Percentiles rank a stretch among this genome's conserved stretches.
These are phyloP conservation scores for Sporothrix brasiliensis DNA, from an alignment of 2,329 filamentous ascomycete species.

Conservation along the genomic window DNA sequence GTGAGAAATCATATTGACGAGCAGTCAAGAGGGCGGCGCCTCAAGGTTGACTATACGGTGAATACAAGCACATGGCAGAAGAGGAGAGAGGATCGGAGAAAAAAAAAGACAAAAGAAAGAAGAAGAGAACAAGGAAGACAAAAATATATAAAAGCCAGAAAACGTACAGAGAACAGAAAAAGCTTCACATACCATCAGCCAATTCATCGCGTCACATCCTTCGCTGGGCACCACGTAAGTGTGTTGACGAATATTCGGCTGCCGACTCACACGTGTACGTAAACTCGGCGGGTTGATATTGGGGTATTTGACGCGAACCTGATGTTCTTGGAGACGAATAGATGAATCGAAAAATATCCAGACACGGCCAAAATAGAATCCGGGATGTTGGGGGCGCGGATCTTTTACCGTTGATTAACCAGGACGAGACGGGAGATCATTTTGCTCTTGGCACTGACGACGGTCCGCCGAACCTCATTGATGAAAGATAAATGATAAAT, in stretches of 20 bases:
- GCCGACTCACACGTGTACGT: too few relatives aligned
- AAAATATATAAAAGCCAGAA: not conserved
- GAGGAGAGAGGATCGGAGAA: not conserved
- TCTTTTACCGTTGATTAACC: not conserved
- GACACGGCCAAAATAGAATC: conserved; percentile 8
- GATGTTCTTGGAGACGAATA: not conserved
- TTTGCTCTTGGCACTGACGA: too few relatives aligned
- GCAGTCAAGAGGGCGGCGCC: not conserved
- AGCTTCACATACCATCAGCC: not conserved
- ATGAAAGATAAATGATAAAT: not conserved
- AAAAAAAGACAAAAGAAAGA: not conserved
- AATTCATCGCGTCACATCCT: not conserved
- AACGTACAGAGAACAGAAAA: not conserved
- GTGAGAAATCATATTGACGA: not conserved
- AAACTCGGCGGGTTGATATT: not conserved
- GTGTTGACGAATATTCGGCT: not conserved
- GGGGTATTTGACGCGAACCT: too few relatives aligned
- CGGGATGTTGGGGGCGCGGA: too few relatives aligned
- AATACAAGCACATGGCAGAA: conserved; percentile 6
- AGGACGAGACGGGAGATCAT: not conserved
- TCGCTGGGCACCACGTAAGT: not conserved
- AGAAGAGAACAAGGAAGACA: not conserved
- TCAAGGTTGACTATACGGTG: not conserved
- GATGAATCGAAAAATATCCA: conserved; percentile 1
- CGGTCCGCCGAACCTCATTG: conserved; percentile 8